Base-by-base conservation (phyloP, 176 grass and related monocot genomes). In the Bolboschoenus planiculmis region DNA sequence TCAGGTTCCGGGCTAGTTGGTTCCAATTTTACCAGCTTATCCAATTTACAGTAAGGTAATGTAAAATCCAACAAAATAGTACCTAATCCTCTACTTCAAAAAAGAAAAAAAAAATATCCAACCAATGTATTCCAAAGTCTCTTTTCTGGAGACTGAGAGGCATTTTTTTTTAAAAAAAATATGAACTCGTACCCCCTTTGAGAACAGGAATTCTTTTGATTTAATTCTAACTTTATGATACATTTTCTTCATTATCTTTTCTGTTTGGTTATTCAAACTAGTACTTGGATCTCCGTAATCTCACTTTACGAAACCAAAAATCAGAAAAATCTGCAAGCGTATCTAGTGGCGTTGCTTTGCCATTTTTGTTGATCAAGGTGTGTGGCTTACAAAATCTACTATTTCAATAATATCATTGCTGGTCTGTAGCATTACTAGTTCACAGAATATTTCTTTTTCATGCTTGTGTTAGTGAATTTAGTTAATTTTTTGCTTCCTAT, bases 311-410 rank as follows among this genome's bases (percentile, higher is more conserved):
- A 64, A 99, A 99, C 73, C 86, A 96, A 78, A 77, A 78, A 81
- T 77, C 81, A 34, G 62, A 87, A 60, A 90, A 85, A 42, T 76
- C 91, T 61, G 87, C 63, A 79, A 85, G 89, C 81, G 82, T 71
- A 83, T 85, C 73, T 27, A 87, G 88, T 81, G 91, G 97, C 33
- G 86, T 99, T 82, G 16, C 42, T 77, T 88, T 99, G 67, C 97
- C 97, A 55, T 99, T 99, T 54, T 93, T 99, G 84, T 79, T 99
- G 87, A 81, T 96, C 78, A 93, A 91, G 88, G 97, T 99, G 87
- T 51, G 92, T 90, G 40, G 73, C 35, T 72, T 78, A 61, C 37
- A 37, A 68, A 16, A 76, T 76, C 0, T 48, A 50, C 2, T 75
- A 75, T 51, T 71, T 20, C 40, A 51, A 31, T 51, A 76, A 1